phyloP scores from a whole-genome alignment of 257 asterid species.

The Plantago elongata region DNA sequence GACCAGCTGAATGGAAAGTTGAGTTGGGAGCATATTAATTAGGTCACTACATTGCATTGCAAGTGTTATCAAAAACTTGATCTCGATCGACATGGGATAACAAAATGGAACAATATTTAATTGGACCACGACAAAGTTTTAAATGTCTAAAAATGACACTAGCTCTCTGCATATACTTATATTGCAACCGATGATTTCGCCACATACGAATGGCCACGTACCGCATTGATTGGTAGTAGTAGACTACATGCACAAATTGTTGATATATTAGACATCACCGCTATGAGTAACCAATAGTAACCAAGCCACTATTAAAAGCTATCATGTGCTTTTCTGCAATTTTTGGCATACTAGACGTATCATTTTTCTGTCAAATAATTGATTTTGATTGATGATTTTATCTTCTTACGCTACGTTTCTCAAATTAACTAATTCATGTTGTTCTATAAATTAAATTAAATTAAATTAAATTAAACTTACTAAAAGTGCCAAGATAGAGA shows the following conservation, averaged over 20 bases:
- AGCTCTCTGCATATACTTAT: neutral
- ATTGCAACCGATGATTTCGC: conserved; percentile 33
- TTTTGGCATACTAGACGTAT: conserved; percentile 1
- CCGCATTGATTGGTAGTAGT: conserved; percentile 11
- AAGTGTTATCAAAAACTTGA: too few relatives aligned
- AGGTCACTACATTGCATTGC: too few relatives aligned
- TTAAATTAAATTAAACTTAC: conserved; percentile 30
- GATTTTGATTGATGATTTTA: neutral
- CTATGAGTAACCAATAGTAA: conserved; percentile 39
- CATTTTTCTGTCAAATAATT: neutral
- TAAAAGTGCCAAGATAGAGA: conserved; percentile 84
- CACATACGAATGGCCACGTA: conserved; percentile 39
- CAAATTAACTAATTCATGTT: too few relatives aligned
- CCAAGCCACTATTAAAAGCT: conserved; percentile 12
- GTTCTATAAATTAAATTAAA: neutral
- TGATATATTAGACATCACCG: conserved; percentile 38
- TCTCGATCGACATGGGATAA: too few relatives aligned
- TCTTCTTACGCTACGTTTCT: too few relatives aligned
- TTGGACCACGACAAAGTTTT: too few relatives aligned
- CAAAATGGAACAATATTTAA: too few relatives aligned
- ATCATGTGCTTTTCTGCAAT: conserved; percentile 14
- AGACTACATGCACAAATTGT: conserved; percentile 5
- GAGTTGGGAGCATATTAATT: too few relatives aligned
- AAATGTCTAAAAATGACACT: too few relatives aligned
- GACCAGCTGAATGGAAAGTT: too few relatives aligned